Percentiles rank a stretch among this genome's conserved stretches.
Conservation (phyloP, 2,329 filamentous ascomycete species). For the Diplodia intermedia region DNA sequence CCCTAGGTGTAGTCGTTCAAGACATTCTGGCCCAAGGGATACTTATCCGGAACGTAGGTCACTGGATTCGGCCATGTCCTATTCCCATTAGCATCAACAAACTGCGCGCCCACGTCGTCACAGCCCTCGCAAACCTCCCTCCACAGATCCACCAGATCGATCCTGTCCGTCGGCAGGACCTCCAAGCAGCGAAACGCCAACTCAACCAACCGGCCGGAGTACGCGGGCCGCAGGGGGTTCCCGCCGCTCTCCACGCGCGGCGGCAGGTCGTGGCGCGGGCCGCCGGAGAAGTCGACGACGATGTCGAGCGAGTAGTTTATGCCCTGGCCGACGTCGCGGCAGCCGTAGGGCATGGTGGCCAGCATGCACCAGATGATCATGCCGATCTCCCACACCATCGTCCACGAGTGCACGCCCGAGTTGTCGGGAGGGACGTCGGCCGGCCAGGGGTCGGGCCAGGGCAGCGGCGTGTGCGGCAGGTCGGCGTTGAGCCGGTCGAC, state of each 20-base stretch:
- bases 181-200: background rate
- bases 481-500: background rate
- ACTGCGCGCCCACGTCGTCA: background rate
- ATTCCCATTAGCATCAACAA: background rate
- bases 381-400: slow-evolving; percentile 12
- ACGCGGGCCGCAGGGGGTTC: background rate
- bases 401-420: slow-evolving; percentile 1
- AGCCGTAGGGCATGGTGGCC: background rate
- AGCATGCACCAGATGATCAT: background rate
- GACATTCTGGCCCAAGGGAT: background rate
- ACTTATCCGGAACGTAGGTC: background rate
- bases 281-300: slow-evolving; percentile 4
- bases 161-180: background rate
- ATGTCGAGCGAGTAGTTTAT: background rate
- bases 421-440: background rate
- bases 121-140: background rate
- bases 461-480: background rate
- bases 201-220: slow-evolving; percentile 8
- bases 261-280: background rate
- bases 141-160: slow-evolving; percentile 8
- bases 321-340: background rate
- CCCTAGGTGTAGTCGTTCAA: background rate
- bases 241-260: background rate
- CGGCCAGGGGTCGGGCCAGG: background rate
- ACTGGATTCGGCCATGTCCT: background rate